Percentiles rank a stretch among this genome's conserved stretches.
phyloP scores from a whole-genome alignment of 306 rosid species.

The Abrus precatorius region DNA sequence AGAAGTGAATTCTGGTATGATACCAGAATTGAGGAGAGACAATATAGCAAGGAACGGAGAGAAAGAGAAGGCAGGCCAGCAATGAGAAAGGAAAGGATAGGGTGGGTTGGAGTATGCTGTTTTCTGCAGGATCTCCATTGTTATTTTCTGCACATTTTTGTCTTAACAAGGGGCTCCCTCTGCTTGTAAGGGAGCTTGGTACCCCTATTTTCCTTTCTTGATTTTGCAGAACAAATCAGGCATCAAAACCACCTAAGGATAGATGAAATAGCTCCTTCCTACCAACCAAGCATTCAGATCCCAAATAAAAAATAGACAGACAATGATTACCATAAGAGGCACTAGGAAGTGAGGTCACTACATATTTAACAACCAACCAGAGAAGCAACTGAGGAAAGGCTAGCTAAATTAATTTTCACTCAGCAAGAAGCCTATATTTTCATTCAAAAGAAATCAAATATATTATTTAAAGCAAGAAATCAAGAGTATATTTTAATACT shows the following conservation, averaged over 20 bases:
- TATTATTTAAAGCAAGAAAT: conserved; percentile 19
- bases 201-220: background rate
- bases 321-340: background rate
- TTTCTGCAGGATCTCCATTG: background rate
- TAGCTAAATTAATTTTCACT: conserved; percentile 9
- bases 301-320: background rate
- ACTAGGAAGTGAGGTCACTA: background rate
- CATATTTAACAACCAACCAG: conserved; percentile 9
- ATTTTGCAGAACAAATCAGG: background rate
- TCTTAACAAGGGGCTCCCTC: background rate
- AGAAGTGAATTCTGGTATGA: conserved; percentile 2
- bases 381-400: background rate
- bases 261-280: conserved; percentile 6
- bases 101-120: background rate
- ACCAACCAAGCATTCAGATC: conserved; percentile 9
- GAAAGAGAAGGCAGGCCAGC: background rate
- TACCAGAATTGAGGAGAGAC: conserved; percentile 2
- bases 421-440: background rate
- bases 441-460: conserved; percentile 26
- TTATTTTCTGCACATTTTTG: background rate
- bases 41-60: background rate
- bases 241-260: background rate
- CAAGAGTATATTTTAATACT: background rate
- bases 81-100: conserved; percentile 3
- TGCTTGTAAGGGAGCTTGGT: conserved; percentile 9